These are phyloP conservation scores for Pleomassaria siparia DNA, from an alignment of 2,329 filamentous ascomycete species.

Conservation along the genomic window DNA sequence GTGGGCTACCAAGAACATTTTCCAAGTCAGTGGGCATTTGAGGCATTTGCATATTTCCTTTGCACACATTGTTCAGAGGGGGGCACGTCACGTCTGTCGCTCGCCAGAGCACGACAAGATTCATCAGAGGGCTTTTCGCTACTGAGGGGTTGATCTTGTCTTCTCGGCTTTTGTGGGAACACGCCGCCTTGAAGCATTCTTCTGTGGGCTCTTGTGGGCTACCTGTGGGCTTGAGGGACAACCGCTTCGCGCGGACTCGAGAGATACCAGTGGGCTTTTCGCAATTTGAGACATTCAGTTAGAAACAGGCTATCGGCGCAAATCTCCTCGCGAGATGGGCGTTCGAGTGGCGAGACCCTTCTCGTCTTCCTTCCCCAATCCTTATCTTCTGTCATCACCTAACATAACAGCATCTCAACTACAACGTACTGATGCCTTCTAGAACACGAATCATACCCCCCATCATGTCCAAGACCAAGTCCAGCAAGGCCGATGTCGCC, in stretches of 20 bases:
- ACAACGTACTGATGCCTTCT: slow-evolving; percentile 34
- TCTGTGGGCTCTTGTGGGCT: slow-evolving; percentile 52
- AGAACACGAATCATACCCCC: slow-evolving; percentile 29
- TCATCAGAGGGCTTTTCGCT: slow-evolving; percentile 43
- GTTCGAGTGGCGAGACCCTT: slow-evolving; percentile 28
- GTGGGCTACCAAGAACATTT: slow-evolving; percentile 39
- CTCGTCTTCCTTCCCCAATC: slow-evolving; percentile 25
- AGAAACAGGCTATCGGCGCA: slow-evolving; percentile 35
- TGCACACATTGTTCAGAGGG: slow-evolving; percentile 39
- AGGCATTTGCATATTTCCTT: slow-evolving; percentile 38
- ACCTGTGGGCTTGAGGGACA: slow-evolving; percentile 48
- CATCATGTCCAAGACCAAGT: slow-evolving; percentile 43
- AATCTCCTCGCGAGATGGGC: slow-evolving; percentile 16
- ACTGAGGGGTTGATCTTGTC: slow-evolving; percentile 46
- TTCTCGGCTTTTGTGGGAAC: slow-evolving; percentile 57
- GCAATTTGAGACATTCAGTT: slow-evolving; percentile 44
- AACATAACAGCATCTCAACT: slow-evolving; percentile 2
- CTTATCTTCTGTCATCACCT: slow-evolving; percentile 8
- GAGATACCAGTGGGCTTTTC: slow-evolving; percentile 48
- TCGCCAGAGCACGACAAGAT: slow-evolving; percentile 39
- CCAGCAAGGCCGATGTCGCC: slow-evolving; percentile 20
- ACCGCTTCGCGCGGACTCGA: slow-evolving; percentile 42
- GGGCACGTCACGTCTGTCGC: slow-evolving; percentile 34
- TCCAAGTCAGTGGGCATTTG: slow-evolving; percentile 46
- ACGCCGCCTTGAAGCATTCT: slow-evolving; percentile 50